Evolutionary conservation across 2,329 filamentous ascomycete species (phyloP), one percentile per base, ranked within the genome.

Genomic region (Thelonectria discophora): DNA sequence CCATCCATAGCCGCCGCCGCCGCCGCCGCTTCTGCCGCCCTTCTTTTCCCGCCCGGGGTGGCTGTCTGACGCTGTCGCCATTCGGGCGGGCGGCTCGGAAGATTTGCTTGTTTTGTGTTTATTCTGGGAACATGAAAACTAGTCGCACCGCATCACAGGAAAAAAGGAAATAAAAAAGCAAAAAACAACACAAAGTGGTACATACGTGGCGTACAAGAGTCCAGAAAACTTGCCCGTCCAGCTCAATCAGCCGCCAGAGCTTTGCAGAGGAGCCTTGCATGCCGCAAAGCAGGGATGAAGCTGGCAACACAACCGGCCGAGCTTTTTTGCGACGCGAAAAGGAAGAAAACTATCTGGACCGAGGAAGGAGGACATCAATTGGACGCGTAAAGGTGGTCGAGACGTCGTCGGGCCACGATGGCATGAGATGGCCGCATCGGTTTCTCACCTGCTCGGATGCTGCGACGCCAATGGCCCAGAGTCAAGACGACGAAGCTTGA

Each of bases 71-170:
- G 18, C 13, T 4, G 17, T 45, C 42, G 42, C 42, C 17, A 45
- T n/a, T 45, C 42, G 42, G 42, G 10, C 42, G 42, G 42, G 17
- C 42, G 42, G 42, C 42, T 45, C 42, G 42, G 42, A 45, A 18
- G 40, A 43, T 43, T 45, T 45, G 42, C 15, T 18, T 42, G 39
- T 45, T 45, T 12, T 45, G 24, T 24, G 24, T 24, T 24, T 24
- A 24, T 24, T 24, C 24, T 24, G 24, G 24, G 24, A 24, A 24
- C 4, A 4, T n/a, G 40, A 4, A 18, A 8, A 2, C 40, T n/a
- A n/a, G 17, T 10, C 5, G 15, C 40, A 43, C 40, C n/a, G 40
- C 40, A 43, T 43, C 40, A 6, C 9, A n/a, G 10, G 18, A 7
- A 7, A 7, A 7, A 24, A 7, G 7, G 7, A 24, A 24, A 24